These are phyloP conservation scores for Clitoria ternatea DNA, from an alignment of 306 rosid species.

Conservation along the genomic window DNA sequence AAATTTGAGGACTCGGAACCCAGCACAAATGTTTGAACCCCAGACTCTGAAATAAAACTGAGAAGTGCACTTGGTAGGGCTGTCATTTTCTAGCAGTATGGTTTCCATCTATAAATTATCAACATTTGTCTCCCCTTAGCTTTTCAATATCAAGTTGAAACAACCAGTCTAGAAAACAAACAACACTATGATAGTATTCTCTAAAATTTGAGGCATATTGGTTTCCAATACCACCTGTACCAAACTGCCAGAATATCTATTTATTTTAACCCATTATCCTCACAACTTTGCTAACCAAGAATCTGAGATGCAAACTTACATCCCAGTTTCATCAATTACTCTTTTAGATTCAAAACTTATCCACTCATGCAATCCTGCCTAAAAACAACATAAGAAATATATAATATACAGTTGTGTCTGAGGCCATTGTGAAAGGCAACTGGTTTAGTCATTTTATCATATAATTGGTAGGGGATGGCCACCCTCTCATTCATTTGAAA, in stretches of 20 bases:
- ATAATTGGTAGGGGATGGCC: no score
- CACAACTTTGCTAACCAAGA: background rate
- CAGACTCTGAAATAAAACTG: slow-evolving; percentile 51
- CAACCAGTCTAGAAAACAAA: background rate
- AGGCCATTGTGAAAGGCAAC: no score
- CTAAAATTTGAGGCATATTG: background rate
- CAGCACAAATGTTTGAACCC: slow-evolving; percentile 56
- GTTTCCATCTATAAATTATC: slow-evolving; percentile 63
- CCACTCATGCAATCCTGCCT: no score
- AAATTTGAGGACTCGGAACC: slow-evolving; percentile 63
- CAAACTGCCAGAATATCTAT: background rate
- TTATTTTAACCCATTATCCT: background rate
- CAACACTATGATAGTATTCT: background rate
- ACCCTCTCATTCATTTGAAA: no score
- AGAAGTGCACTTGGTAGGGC: slow-evolving; percentile 71
- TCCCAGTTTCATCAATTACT: background rate
- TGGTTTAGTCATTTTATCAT: no score
- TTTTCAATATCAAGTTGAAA: slow-evolving; percentile 11
- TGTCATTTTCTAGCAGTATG: slow-evolving; percentile 69
- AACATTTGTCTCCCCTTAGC: slow-evolving; percentile 2
- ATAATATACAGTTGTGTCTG: no score
- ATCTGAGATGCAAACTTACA: background rate
- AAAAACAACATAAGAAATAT: no score
- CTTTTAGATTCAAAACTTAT: no score
- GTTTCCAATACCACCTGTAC: background rate